phyloP scores from a whole-genome alignment of 306 rosid species.

The Acacia melanoxylon region DNA sequence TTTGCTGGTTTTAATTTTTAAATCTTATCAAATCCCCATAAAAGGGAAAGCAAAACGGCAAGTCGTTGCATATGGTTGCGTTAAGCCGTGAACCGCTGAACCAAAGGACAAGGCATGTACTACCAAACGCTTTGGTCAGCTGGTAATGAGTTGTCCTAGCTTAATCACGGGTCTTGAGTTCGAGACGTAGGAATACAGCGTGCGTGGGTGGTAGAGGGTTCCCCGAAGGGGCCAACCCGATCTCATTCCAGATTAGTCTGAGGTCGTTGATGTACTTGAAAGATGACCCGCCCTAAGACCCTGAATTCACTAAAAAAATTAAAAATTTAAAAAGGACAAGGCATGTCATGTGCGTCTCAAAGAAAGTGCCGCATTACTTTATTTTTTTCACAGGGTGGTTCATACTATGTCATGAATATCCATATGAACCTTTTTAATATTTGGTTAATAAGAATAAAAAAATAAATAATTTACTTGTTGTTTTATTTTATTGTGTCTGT shows the following conservation, averaged over 20 bases:
- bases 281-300: too few relatives aligned
- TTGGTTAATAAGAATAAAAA: too few relatives aligned
- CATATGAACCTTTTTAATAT: background rate
- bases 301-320: too few relatives aligned
- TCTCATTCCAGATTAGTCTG: too few relatives aligned
- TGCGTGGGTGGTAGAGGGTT: too few relatives aligned
- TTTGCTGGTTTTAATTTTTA: background rate
- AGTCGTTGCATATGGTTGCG: background rate
- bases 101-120: too few relatives aligned
- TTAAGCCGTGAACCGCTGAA: background rate
- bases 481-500: background rate
- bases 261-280: too few relatives aligned
- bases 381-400: background rate
- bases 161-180: too few relatives aligned
- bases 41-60: background rate
- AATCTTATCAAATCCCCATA: background rate
- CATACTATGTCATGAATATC: background rate
- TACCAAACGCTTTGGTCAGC: too few relatives aligned
- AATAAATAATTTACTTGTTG: background rate
- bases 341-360: background rate
- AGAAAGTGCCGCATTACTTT: background rate
- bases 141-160: too few relatives aligned
- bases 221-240: too few relatives aligned
- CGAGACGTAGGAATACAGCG: too few relatives aligned
- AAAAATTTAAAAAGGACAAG: background rate